phyloP scores from a whole-genome alignment of 768 basidiomycete species.

The Hygrocybe punicea region DNA sequence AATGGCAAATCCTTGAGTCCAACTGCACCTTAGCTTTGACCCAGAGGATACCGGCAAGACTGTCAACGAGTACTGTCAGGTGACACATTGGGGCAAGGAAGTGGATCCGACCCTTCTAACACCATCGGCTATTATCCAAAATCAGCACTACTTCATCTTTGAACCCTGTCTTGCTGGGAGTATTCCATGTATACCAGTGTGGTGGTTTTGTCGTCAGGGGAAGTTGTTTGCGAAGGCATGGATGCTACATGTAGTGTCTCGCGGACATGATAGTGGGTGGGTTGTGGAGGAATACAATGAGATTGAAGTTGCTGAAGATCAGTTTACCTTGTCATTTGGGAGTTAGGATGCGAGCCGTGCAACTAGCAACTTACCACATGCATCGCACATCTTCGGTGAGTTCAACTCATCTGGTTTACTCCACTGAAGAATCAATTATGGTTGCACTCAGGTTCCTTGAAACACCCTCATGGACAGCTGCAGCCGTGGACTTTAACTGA shows the following conservation, averaged over 20 bases:
- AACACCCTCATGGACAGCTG: background rate
- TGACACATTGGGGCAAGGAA: constrained; percentile 27
- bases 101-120: constrained; percentile 18
- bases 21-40: constrained; percentile 28
- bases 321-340: constrained; percentile 5
- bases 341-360: background rate
- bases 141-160: constrained; percentile 27
- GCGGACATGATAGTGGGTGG: constrained; percentile 14
- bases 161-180: constrained; percentile 25
- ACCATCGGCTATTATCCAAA: constrained; percentile 25
- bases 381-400: constrained; percentile 14
- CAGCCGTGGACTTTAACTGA: constrained; percentile 15
- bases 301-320: constrained; percentile 7
- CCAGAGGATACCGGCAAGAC: constrained; percentile 31
- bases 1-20: constrained; percentile 37
- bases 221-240: constrained; percentile 20
- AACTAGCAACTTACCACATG: constrained; percentile 8
- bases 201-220: constrained; percentile 21
- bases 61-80: constrained; percentile 24
- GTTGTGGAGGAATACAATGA: constrained; percentile 11
- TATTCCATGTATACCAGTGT: constrained; percentile 18
- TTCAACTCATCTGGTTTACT: constrained; percentile 1
- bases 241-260: constrained; percentile 7
- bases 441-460: background rate
- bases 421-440: background rate